phyloP scores from a whole-genome alignment of 495 filamentous ascomycete species.

The Lepraria neglecta region DNA sequence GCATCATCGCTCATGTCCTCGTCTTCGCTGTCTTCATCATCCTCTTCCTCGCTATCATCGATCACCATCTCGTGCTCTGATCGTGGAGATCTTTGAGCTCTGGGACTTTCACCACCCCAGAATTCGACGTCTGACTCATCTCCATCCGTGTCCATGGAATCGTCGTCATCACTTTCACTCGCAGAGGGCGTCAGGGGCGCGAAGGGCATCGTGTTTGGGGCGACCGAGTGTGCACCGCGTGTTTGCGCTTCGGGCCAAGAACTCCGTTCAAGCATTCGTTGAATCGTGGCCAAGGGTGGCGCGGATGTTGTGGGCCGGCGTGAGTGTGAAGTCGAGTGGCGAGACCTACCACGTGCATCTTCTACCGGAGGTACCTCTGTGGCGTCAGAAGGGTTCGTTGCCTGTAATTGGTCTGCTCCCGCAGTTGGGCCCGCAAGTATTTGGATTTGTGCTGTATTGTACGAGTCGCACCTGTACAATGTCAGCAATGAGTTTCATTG shows the following conservation, averaged over 20 bases:
- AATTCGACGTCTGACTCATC: constrained; percentile 55
- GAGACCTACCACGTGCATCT: constrained; percentile 21
- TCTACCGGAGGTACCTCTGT: constrained; percentile 17
- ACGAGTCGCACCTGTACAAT: constrained; percentile 58
- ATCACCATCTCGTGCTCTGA: constrained; percentile 34
- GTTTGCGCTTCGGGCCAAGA: constrained; percentile 30
- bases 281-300: constrained; percentile 18
- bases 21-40: constrained; percentile 34
- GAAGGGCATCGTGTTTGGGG: constrained; percentile 38
- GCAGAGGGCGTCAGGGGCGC: constrained; percentile 35
- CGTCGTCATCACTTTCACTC: constrained; percentile 37
- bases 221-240: constrained; percentile 36
- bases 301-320: constrained; percentile 32
- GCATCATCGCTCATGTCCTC: constrained; percentile 40
- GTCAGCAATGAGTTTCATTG: constrained; percentile 23
- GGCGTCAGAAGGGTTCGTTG: constrained; percentile 28
- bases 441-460: constrained; percentile 72
- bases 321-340: constrained; percentile 23
- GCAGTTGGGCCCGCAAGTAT: constrained; percentile 45
- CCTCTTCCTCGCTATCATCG: constrained; percentile 33
- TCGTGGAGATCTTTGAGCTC: constrained; percentile 39
- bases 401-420: constrained; percentile 27
- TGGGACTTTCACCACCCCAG: constrained; percentile 52
- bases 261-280: constrained; percentile 8
- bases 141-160: constrained; percentile 36